Base-by-base conservation (phyloP, 2,329 filamentous ascomycete species). In the Cadophora luteo-olivacea region DNA sequence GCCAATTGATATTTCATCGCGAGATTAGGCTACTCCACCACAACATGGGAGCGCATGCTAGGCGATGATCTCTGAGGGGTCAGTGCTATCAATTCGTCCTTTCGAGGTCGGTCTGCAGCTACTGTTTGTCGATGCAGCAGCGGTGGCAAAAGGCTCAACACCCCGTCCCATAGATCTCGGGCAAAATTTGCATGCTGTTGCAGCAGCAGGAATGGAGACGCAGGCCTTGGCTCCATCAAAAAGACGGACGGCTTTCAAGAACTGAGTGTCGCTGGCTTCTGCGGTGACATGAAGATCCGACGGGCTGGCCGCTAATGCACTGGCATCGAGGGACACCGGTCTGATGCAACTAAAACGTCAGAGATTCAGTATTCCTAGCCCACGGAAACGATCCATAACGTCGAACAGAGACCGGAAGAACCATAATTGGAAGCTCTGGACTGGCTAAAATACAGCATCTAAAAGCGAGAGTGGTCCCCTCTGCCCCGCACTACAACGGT, bases 1-100 rank as follows among this genome's bases (percentile, higher is more conserved):
- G 87, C 92, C 92, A 95, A 90, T 94, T 89, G 86, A 89, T 88
- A 84, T 84, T 86, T 82, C 81, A 38, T 82, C 84, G 83, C 85
- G 84, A 85, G 83, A 85, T 85, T 87, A 87, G 77, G 81, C 83
- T 85, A 84, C 85, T 87, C 87, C 87, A 89, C 87, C 81, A 80
- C 81, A 80, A 82, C 82, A 85, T 77, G 73, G 73, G 75, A 76
- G 75, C 74, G 75, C 75, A 78, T 76, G 73, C 69, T 74, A 75
- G 71, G 68, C 68, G 77, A 77, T 74, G 76, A 77, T 77, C 75
- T 77, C 71, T 75, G 73, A 74, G 72, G 72, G 73, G 72, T 73
- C 66, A 72, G 68, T 75, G 63, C 71, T 72, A 75, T 72, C 72
- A 77, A 75, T 75, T 77, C 74, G 74, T 73, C 71, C 55, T 73